Conservation (phyloP, 306 rosid species). For the Rosa lucieae region DNA sequence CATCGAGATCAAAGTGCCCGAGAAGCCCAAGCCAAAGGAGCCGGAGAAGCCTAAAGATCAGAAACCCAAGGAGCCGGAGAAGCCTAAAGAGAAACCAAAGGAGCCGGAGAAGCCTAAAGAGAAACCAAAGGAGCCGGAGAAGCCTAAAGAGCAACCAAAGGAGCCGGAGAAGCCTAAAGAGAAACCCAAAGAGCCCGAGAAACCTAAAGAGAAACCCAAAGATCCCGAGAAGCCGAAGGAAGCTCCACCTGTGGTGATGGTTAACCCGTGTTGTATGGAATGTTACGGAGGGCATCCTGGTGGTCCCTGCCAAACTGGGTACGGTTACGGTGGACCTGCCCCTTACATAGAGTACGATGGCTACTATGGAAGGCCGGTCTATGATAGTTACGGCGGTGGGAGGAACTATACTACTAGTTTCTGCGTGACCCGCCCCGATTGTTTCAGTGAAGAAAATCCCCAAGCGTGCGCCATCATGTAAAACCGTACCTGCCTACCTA, state of each 20-base stretch:
- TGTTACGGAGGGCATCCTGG: constrained; percentile 21
- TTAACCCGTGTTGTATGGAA: neutral
- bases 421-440: constrained; percentile 39
- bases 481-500: neutral
- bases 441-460: constrained; percentile 51
- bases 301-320: constrained; percentile 24
- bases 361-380: constrained; percentile 35
- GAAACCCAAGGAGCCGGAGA: constrained; percentile 19
- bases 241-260: neutral
- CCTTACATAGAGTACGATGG: constrained; percentile 31
- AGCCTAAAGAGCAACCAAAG: constrained; percentile 20
- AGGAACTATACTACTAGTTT: constrained; percentile 21
- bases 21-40: constrained; percentile 20
- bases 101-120: neutral
- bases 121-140: neutral
- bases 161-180: neutral
- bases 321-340: constrained; percentile 18
- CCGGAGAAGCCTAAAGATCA: constrained; percentile 1
- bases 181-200: neutral
- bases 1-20: constrained; percentile 60
- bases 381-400: constrained; percentile 42
- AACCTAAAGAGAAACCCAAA: constrained; percentile 3
- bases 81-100: constrained; percentile 1
- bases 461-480: constrained; percentile 56
- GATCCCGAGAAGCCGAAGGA: constrained; percentile 10